Conservation (phyloP, 1,284 basidiomycete genomes). For the Wallemia hederae region DNA sequence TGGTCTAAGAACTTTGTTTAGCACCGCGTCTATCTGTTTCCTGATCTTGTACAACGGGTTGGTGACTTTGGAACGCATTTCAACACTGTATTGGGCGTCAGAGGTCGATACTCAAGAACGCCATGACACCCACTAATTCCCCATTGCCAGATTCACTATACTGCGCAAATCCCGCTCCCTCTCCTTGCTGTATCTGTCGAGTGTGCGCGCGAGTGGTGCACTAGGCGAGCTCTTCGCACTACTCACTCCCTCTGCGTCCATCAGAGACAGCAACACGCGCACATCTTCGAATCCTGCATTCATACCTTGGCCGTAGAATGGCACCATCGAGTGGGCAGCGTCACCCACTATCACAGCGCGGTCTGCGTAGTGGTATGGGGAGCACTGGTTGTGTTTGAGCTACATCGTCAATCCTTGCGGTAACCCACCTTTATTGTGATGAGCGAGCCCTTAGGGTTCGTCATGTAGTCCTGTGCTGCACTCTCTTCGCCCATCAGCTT, state of each 20-base stretch:
- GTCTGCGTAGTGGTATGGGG: constrained; percentile 69
- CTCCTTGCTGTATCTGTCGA: constrained; percentile 44
- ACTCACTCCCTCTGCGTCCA: constrained; percentile 37
- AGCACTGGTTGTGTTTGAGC: constrained; percentile 23
- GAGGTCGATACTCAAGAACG: constrained; percentile 1
- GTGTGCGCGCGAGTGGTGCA: constrained; percentile 27
- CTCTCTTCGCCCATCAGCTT: constrained; percentile 48
- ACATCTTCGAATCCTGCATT: constrained; percentile 97
- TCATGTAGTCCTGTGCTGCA: constrained; percentile 42
- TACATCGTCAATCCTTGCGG: constrained; percentile 1
- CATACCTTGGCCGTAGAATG: constrained; percentile 92
- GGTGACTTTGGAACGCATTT: constrained; percentile 80
- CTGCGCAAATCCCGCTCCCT: constrained; percentile 66
- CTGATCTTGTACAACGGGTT: constrained; percentile 50
- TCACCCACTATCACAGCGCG: constrained; percentile 71
- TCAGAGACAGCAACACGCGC: constrained; percentile 46
- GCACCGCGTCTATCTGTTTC: constrained; percentile 36
- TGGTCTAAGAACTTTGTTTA: constrained; percentile 32
- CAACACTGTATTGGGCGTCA: constrained; percentile 27
- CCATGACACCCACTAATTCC: constrained; percentile 52
- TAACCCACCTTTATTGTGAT: constrained; percentile 57
- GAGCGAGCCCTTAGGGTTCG: constrained; percentile 60
- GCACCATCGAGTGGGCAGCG: constrained; percentile 87
- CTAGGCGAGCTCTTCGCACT: constrained; percentile 13
- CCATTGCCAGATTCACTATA: constrained; percentile 69